Evolutionary conservation across 495 filamentous ascomycete genomes (phyloP), one percentile per base, ranked within the genome.

Genomic region (Cercophora scortea): DNA sequence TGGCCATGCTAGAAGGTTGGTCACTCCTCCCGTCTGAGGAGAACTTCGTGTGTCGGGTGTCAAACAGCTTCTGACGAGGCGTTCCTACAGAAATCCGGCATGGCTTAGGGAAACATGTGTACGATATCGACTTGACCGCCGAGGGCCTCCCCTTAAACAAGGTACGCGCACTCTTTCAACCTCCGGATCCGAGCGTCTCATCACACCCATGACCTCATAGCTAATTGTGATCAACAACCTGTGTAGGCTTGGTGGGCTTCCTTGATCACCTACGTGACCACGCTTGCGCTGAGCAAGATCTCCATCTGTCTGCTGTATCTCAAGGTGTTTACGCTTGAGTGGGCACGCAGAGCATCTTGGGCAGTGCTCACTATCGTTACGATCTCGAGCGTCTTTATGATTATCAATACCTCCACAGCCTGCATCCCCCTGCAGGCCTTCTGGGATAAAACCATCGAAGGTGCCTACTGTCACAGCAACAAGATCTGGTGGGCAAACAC

Each of bases 241-340:
- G 18, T 8, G 32, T 32, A 61, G 63, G 52, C 49, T 4, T 63
- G 49, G 45, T 64, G 61, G 56, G 57, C 54, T 46, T 49, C 59
- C 11, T 19, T 64, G 12, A 17, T 66, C 4, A 32, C 17, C 6
- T 64, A 66, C 51, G 18, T 44, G 35, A 32, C 58, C 13, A 50
- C 50, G 19, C n/a, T 66, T 12, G 40, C 40, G 17, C 33, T 66
- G 32, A 60, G 55, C 50, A 66, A 64, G 39, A 54, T 56, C 8
- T 66, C 61, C 11, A 64, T 66, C 43, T 60, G 56, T 47, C 46
- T 64, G 13, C 51, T 66, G 32, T 66, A 61, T 36, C 54, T 66
- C 39, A 60, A 32, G 18, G 60, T 66, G 38, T 66, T 66, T 52
- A 60, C 59, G 10, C 33, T 62, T 8, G 51, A 58, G 34, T 64